Conservation (phyloP, 352 stramenopile genomes). For the Phytophthora macrochlamydospora region DNA sequence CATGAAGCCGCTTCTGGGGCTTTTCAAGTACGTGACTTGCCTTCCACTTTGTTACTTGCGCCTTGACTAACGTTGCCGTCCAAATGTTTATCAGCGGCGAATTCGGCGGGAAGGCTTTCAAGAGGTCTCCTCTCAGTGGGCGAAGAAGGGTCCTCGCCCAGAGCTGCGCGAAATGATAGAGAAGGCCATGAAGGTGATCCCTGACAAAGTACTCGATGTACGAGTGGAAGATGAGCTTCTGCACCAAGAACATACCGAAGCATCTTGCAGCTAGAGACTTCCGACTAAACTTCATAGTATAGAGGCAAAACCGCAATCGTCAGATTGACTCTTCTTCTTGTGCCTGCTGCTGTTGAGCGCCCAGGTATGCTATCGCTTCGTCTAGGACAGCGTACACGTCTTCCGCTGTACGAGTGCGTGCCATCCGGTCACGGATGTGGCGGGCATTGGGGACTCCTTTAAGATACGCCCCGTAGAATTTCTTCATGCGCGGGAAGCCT, state of each 20-base stretch:
- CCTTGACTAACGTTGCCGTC: slow-evolving; percentile 1
- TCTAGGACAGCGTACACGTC: slow-evolving; percentile 70
- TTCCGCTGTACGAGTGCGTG: slow-evolving; percentile 41
- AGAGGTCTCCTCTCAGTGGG: slow-evolving; percentile 76
- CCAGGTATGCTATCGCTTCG: slow-evolving; percentile 47
- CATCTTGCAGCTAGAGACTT: slow-evolving; percentile 20
- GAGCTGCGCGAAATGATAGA: slow-evolving; percentile 81
- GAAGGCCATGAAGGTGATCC: slow-evolving; percentile 66
- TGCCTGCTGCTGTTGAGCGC: slow-evolving; percentile 22
- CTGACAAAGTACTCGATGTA: slow-evolving; percentile 73
- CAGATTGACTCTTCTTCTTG: slow-evolving; percentile 15
- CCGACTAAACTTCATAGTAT: slow-evolving; percentile 21
- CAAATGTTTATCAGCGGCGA: slow-evolving; percentile 55
- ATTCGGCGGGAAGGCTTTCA: slow-evolving; percentile 81
- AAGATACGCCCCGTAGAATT: slow-evolving; percentile 80
- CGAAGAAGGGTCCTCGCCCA: slow-evolving; percentile 62
- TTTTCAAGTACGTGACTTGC: slow-evolving; percentile 73
- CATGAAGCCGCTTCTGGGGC: slow-evolving; percentile 76
- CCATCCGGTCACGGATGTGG: slow-evolving; percentile 66
- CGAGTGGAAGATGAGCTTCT: slow-evolving; percentile 67
- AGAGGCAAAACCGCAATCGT: slow-evolving; percentile 17
- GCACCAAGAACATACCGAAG: slow-evolving; percentile 14
- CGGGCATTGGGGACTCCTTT: slow-evolving; percentile 76
- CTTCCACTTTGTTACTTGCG: background rate
- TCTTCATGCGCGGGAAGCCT: slow-evolving; percentile 79